Evolutionary conservation across 2,329 filamentous ascomycete species (phyloP).

Genomic region (Aquanectria penicillioides): DNA sequence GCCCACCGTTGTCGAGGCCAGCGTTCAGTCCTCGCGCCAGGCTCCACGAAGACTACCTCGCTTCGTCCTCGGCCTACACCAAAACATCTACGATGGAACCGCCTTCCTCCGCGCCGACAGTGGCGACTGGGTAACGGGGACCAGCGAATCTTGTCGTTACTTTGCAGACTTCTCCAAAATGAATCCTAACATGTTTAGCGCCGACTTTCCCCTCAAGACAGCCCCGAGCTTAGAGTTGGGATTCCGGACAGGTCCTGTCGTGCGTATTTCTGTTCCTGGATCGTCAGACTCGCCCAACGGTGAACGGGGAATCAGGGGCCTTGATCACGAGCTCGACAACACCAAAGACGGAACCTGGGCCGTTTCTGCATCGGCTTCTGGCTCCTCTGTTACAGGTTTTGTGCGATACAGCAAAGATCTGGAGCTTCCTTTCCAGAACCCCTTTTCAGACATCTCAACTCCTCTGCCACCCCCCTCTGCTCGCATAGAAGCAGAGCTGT

Average conservation of each 20-base stretch:
- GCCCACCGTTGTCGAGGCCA: conserved; percentile 51
- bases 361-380: conserved; percentile 46
- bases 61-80: conserved; percentile 47
- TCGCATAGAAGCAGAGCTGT: conserved; percentile 56
- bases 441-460: conserved; percentile 22
- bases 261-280: conserved; percentile 20
- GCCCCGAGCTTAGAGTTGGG: conserved; percentile 55
- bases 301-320: conserved; percentile 49
- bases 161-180: conserved; percentile 47
- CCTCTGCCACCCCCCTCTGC: conserved; percentile 34
- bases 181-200: conserved; percentile 42
- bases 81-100: conserved; percentile 46
- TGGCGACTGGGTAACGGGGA: conserved; percentile 50
- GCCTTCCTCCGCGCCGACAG: conserved; percentile 53
- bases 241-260: conserved; percentile 45
- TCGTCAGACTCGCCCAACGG: conserved; percentile 27
- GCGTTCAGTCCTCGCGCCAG: conserved; percentile 40
- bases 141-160: conserved; percentile 44
- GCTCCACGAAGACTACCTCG: conserved; percentile 37
- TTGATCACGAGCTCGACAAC: conserved; percentile 44
- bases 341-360: conserved; percentile 53
- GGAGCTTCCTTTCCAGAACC: conserved; percentile 38
- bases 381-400: conserved; percentile 46
- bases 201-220: conserved; percentile 41
- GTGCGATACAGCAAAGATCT: conserved; percentile 48